Conservation (phyloP, 345 rosid species). For the Cardiospermum halicacabum region DNA sequence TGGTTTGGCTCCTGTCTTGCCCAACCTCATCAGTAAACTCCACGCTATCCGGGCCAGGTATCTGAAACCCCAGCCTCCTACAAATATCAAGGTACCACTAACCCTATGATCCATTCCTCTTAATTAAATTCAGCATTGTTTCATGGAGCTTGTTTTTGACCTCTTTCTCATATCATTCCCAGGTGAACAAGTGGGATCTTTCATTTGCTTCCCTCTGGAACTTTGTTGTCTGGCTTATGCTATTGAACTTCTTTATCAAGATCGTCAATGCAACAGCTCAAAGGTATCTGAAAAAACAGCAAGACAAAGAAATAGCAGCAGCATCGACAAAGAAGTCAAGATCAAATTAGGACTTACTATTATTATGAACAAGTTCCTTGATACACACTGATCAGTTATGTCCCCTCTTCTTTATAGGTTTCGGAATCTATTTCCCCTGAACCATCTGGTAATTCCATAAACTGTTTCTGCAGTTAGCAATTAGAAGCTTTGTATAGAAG, state of each 20-base stretch:
- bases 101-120: too few species aligned
- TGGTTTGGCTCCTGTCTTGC: conserved; percentile 57
- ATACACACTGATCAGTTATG: not conserved
- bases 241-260: conserved; percentile 73
- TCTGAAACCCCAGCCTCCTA: conserved; percentile 45
- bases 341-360: conserved; percentile 43
- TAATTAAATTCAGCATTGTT: too few species aligned
- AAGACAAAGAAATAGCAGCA: conserved; percentile 56
- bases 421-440: not conserved
- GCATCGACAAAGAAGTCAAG: conserved; percentile 23
- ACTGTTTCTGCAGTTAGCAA: conserved; percentile 15
- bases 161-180: conserved; percentile 6
- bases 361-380: conserved; percentile 8
- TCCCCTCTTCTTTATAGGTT: not conserved
- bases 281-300: conserved; percentile 64
- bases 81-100: conserved; percentile 67
- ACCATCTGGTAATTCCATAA: not conserved
- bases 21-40: conserved; percentile 53
- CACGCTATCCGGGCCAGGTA: conserved; percentile 61
- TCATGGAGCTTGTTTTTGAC: not conserved
- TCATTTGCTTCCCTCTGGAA: conserved; percentile 85
- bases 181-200: conserved; percentile 79
- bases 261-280: conserved; percentile 83
- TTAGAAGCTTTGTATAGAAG: conserved; percentile 31
- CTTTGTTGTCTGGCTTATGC: conserved; percentile 95